Base-by-base conservation (phyloP, 2,329 filamentous ascomycete species). In the Phoma sp. region DNA sequence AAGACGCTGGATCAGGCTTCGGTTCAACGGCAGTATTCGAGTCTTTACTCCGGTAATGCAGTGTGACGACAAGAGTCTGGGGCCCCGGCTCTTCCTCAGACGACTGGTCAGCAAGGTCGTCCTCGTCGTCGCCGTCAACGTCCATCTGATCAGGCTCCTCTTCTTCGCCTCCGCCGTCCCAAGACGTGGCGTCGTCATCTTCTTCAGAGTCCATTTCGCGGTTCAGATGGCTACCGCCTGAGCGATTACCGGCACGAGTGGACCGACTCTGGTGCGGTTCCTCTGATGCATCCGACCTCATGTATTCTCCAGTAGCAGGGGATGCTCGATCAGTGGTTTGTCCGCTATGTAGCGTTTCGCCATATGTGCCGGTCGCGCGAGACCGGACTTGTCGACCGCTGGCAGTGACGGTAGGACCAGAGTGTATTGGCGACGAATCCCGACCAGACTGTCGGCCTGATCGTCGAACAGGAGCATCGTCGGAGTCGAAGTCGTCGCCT, bases 351-450 rank as follows among this genome's bases (percentile, higher is more conserved):
- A 88, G 76, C 22, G 78, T 79, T 58, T 88, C 85, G 12, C 85
- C 86, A 48, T 89, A 90, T 38, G 88, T 78, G 27, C 89, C 85
- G 4, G 75, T 76, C 24, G 68, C 69, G 8, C 88, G 86, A 40
- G 88, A 85, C 62, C 86, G 85, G 61, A 96, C 87, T 71, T 96
- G 92, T 21, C 95, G 87, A 21, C 95, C 95, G 72, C 92, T 96
- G 21, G 91, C 88, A 3, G 95, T 98, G 45, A 87, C 83, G 12
- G 81, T 83, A 44, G 82, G 90, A 79, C 76, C 88, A 22, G 81
- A 74, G 4, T 83, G 80, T 61, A 94, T 91, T 36, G 85, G 85
- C 0, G 92, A 89, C 0, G 91, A 92, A 60, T 86, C 87, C 9
- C 87, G 83, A 35, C 88, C 85, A 1, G 90, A 92, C 62, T 92